Evolutionary conservation across 2,329 filamentous ascomycete genomes (phyloP).

Genomic region (Exophiala viscosa): DNA sequence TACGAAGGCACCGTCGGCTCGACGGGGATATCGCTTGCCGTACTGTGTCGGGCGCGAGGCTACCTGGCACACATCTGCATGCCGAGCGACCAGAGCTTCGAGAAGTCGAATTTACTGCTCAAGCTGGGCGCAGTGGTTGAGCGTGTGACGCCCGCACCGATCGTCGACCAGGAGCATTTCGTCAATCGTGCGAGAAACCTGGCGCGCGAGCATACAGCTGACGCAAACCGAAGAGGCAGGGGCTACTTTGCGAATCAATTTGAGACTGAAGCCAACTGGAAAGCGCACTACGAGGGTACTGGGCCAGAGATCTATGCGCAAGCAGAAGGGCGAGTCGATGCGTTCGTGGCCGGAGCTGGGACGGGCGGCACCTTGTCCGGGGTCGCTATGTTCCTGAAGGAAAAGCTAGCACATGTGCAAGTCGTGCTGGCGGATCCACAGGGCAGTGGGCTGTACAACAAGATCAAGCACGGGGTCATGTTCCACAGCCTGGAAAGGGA

Average conservation of each 20-base stretch:
- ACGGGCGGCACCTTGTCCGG: constrained; percentile 93
- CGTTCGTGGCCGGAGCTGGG: constrained; percentile 80
- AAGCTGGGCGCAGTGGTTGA: constrained; percentile 92
- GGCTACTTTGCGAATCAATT: constrained; percentile 98
- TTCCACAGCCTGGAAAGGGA: constrained; percentile 85
- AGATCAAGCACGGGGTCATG: constrained; percentile 90
- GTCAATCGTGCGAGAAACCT: constrained; percentile 83
- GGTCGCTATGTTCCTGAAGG: constrained; percentile 78
- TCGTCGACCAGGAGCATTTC: constrained; percentile 89
- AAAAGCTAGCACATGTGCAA: constrained; percentile 59
- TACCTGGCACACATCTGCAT: constrained; percentile 96
- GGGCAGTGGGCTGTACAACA: constrained; percentile 89
- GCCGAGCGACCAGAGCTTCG: constrained; percentile 82
- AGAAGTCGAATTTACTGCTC: constrained; percentile 84
- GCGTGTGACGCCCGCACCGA: constrained; percentile 83
- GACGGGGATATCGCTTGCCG: constrained; percentile 91
- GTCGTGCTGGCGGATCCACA: constrained; percentile 90
- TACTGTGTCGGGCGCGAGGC: constrained; percentile 79
- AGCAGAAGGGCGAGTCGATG: constrained; percentile 69
- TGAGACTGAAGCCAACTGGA: constrained; percentile 84
- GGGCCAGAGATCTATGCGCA: constrained; percentile 87
- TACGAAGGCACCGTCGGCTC: constrained; percentile 97
- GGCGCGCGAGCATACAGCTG: constrained; percentile 67
- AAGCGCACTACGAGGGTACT: constrained; percentile 75
- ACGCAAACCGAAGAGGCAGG: constrained; percentile 57